Evolutionary conservation across 495 filamentous ascomycete species (phyloP), one percentile per base, ranked within the genome.

Genomic region (Cryomyces antarcticus): DNA sequence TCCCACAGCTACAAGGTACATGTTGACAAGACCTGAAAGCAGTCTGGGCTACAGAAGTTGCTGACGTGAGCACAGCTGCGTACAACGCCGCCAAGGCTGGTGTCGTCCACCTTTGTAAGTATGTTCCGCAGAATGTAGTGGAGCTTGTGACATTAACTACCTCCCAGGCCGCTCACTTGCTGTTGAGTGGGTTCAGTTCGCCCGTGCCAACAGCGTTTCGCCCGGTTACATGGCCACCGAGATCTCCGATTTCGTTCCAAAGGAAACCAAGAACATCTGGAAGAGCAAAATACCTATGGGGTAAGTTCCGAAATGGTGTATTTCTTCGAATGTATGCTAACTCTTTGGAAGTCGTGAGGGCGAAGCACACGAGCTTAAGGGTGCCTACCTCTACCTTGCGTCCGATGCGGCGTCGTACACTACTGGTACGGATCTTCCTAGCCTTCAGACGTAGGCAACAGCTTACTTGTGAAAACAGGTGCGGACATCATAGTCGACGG

Each of bases 71-170:
- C 17, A 24, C 17, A 24, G n/a, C 78, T 7, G 73, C 79, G 13
- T 94, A 94, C 58, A 94, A 93, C 51, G 79, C 81, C 4, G 80
- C 82, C 33, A 94, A 94, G 64, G 78, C 83, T 7, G 86, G 72
- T 7, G 71, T 88, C 12, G 79, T 82, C 41, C 86, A 93, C 46
- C 68, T 89, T n/a, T 82, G 79, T 75, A 71, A 48, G 66, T 66
- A 41, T 11, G 17, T 24, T 41, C 30, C 4, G 9, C 12, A 36
- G 31, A 41, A 33, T 44, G 12, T 38, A 38, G 42, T 41, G 34
- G 37, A 43, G 28, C 13, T 29, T 2, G 27, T 41, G 35, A 5
- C 7, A 7, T 36, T 27, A 36, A 7, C 28, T 43, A 33, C 13
- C 40, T 7, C 28, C 41, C 42, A 71, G 73, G 72, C 61, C 75